These are phyloP conservation scores for Vicia sativa DNA, from an alignment of 306 rosid species.

Conservation along the genomic window DNA sequence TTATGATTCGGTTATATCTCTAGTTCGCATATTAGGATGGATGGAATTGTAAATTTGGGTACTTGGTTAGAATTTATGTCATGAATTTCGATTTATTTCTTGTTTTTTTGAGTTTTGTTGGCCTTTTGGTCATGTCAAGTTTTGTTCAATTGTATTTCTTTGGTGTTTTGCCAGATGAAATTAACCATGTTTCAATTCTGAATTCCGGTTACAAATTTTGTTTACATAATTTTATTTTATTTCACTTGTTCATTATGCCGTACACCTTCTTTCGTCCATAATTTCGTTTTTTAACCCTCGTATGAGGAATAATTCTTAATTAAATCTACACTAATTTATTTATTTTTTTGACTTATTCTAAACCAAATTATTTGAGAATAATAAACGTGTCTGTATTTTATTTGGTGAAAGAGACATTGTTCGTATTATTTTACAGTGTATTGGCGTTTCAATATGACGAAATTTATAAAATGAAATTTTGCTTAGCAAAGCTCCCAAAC, in stretches of 20 bases:
- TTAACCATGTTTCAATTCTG: slow-evolving; percentile 12
- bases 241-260: neutral
- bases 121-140: slow-evolving; percentile 13
- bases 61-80: neutral
- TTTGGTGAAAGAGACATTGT: neutral
- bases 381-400: neutral
- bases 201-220: neutral
- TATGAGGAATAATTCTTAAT: neutral
- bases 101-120: slow-evolving; percentile 2
- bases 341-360: too few species aligned
- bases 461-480: neutral
- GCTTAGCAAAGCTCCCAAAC: neutral
- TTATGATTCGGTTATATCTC: slow-evolving; percentile 21
- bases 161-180: neutral
- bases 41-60: slow-evolving; percentile 36
- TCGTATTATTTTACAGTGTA: neutral
- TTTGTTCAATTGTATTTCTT: slow-evolving; percentile 34
- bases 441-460: neutral
- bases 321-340: neutral
- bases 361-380: neutral
- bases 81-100: slow-evolving; percentile 16
- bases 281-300: neutral
- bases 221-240: neutral
- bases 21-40: slow-evolving; percentile 23
- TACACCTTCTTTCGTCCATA: neutral